Percentiles rank a stretch among this genome's conserved stretches.
Evolutionary conservation across 2,329 filamentous ascomycete genomes (phyloP).

Genomic region (Pseudogymnoascus sp.): DNA sequence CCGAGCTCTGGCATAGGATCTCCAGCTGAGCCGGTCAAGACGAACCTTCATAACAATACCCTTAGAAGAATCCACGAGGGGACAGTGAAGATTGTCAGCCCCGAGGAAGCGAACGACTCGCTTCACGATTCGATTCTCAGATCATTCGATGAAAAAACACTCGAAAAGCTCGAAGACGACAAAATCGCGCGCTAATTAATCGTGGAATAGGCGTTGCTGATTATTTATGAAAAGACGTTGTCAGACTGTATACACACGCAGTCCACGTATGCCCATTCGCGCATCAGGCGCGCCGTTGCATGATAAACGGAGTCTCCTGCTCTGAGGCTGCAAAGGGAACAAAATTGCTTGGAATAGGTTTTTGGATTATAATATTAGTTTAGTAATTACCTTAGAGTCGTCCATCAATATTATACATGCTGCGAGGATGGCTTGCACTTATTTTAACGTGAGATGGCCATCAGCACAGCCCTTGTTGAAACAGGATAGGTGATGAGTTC

Average conservation of each 20-base stretch:
- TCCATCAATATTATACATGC: neutral
- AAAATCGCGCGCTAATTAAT: neutral
- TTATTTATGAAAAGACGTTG: neutral
- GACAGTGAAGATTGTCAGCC: neutral
- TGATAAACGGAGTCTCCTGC: neutral
- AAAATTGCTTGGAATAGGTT: neutral
- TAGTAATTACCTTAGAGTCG: neutral
- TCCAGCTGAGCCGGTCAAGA: slow-evolving; percentile 14
- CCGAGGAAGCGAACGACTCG: neutral
- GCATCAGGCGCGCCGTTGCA: neutral
- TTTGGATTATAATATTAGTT: neutral
- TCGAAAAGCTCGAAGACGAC: neutral
- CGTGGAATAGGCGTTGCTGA: neutral
- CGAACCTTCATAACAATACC: neutral
- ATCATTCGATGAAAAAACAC: neutral
- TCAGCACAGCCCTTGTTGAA: neutral
- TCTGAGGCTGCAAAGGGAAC: neutral
- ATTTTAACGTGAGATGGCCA: neutral
- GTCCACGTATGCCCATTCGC: neutral
- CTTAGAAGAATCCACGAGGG: neutral
- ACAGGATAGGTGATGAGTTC: neutral
- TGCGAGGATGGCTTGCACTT: neutral
- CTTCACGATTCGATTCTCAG: neutral
- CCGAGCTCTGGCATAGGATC: slow-evolving; percentile 22
- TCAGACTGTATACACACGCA: neutral